Percentiles rank a stretch among this genome's conserved stretches.
Conservation (phyloP, 2,329 filamentous ascomycete species). For the Pyrenophora seminiperda region DNA sequence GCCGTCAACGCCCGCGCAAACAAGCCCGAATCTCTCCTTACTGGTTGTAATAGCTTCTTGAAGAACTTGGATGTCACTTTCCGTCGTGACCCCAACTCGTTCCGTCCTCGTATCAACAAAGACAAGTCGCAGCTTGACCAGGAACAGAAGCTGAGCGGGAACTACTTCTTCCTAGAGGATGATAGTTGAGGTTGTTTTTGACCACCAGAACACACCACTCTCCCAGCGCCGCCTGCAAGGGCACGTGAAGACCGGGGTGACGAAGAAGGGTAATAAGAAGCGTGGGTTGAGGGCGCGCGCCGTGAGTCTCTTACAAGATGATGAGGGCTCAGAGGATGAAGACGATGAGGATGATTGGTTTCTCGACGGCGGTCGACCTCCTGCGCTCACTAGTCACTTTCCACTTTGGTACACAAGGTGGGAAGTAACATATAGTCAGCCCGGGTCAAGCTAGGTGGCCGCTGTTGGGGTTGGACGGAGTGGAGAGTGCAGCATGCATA, state of each 20-base stretch:
- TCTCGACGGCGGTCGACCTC: constrained; percentile 67
- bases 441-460: constrained; percentile 64
- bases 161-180: constrained; percentile 98
- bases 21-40: constrained; percentile 86
- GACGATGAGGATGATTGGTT: constrained; percentile 65
- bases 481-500: neutral
- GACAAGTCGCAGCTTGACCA: constrained; percentile 92
- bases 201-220: constrained; percentile 50
- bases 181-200: constrained; percentile 70
- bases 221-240: constrained; percentile 44
- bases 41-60: constrained; percentile 94
- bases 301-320: constrained; percentile 56
- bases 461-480: constrained; percentile 10
- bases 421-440: constrained; percentile 10
- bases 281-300: constrained; percentile 35
- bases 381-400: constrained; percentile 51
- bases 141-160: constrained; percentile 91
- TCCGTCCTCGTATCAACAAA: constrained; percentile 98
- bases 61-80: constrained; percentile 98
- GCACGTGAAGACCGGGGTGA: constrained; percentile 50
- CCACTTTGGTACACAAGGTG: neutral
- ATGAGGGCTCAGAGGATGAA: constrained; percentile 64
- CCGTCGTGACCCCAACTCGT: constrained; percentile 95
- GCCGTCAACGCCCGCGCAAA: constrained; percentile 88
- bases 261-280: constrained; percentile 46